Percentiles rank a stretch among this genome's conserved stretches.
phyloP scores from a whole-genome alignment of 2,329 filamentous ascomycete species.

The Mycogone perniciosa region DNA sequence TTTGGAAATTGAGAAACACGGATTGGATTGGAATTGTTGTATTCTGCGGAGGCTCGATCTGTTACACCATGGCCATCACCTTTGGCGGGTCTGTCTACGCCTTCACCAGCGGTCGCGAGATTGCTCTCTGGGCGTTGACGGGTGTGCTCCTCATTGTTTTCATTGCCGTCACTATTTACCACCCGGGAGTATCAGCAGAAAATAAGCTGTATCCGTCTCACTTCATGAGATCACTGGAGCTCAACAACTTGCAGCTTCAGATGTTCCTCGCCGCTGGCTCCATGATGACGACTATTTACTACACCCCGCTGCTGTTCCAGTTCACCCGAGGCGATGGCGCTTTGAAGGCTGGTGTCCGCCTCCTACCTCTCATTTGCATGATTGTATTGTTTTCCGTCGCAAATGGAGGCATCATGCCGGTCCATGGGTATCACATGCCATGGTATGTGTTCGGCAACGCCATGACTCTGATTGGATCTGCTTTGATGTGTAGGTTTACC shows the following conservation, averaged over 20 bases:
- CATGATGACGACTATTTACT: conserved; percentile 31
- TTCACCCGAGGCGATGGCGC: conserved; percentile 37
- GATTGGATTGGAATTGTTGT: conserved; percentile 39
- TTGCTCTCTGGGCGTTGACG: conserved; percentile 38
- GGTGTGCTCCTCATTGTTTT: conserved; percentile 36
- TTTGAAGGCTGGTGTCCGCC: conserved; percentile 32
- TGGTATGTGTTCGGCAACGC: too few relatives aligned
- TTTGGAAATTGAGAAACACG: conserved; percentile 27
- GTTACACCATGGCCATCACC: conserved; percentile 40
- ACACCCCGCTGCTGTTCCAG: conserved; percentile 45
- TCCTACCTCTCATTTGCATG: conserved; percentile 35
- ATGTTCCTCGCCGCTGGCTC: not conserved
- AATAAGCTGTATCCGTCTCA: conserved; percentile 32
- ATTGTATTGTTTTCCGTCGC: not conserved
- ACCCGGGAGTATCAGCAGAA: conserved; percentile 20
- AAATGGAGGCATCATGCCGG: too few relatives aligned
- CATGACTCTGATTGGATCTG: too few relatives aligned
- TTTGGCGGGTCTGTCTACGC: conserved; percentile 41
- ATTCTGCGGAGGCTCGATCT: conserved; percentile 32
- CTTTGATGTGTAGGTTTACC: too few relatives aligned
- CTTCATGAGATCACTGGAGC: conserved; percentile 17
- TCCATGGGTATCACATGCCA: too few relatives aligned
- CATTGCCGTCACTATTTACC: conserved; percentile 17
- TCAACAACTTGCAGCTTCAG: conserved; percentile 10
- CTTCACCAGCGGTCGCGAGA: conserved; percentile 37